Evolutionary conservation across 2,329 filamentous ascomycete species (phyloP).

Genomic region (Apiospora hydei): DNA sequence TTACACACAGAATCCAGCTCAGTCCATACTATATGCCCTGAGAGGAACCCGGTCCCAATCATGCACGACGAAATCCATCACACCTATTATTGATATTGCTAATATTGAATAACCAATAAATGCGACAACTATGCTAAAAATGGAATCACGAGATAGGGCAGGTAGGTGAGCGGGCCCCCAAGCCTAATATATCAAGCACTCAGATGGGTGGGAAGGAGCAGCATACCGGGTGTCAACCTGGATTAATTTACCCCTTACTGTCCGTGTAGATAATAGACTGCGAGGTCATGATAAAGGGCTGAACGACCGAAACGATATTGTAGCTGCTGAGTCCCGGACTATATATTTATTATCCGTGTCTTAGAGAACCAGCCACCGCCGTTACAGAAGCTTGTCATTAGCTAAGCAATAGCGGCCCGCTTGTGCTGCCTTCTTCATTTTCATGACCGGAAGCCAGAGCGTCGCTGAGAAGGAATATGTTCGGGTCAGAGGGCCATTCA

Average conservation of each 20-base stretch:
- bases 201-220: neutral
- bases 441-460: neutral
- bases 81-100: constrained; percentile 22
- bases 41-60: constrained; percentile 1
- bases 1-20: constrained; percentile 19
- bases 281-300: neutral
- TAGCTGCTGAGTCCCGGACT: neutral
- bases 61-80: constrained; percentile 16
- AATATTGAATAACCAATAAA: neutral
- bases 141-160: neutral
- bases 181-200: neutral
- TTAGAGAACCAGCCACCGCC: constrained; percentile 3
- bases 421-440: neutral
- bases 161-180: neutral
- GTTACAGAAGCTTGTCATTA: neutral
- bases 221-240: neutral
- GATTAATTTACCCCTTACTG: neutral
- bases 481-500: neutral
- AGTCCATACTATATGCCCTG: neutral
- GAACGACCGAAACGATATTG: neutral
- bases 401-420: constrained; percentile 7
- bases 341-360: neutral
- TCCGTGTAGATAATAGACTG: neutral
- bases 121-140: neutral
- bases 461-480: neutral